Conservation (phyloP, 2,329 filamentous ascomycete species). For the Phialophora verrucosa region DNA sequence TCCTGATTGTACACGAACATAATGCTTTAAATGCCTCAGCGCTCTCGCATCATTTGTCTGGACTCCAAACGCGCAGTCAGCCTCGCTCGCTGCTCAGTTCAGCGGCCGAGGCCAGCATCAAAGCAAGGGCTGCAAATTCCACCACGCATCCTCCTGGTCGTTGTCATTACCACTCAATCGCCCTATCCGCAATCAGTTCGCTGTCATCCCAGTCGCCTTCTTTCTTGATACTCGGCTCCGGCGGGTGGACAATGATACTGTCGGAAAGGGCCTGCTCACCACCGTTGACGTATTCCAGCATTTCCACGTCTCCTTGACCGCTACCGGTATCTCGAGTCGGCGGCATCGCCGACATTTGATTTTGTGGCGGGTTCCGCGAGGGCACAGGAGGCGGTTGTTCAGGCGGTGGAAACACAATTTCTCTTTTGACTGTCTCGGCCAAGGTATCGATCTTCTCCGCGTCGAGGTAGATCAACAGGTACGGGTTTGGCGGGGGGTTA, state of each 20-base stretch:
- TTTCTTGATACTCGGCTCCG: slow-evolving; percentile 14
- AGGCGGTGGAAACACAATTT: slow-evolving; percentile 40
- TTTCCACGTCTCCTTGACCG: slow-evolving; percentile 28
- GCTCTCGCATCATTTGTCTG: background rate
- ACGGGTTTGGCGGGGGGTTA: slow-evolving; percentile 63
- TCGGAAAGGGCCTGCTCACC: slow-evolving; percentile 33
- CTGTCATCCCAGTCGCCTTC: slow-evolving; percentile 31
- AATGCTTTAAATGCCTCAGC: background rate
- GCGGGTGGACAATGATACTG: slow-evolving; percentile 14
- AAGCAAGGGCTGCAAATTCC: slow-evolving; percentile 28
- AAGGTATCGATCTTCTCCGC: slow-evolving; percentile 66
- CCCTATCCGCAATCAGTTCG: slow-evolving; percentile 32
- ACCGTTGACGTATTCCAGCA: slow-evolving; percentile 35
- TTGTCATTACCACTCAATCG: slow-evolving; percentile 31
- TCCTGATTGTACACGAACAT: background rate
- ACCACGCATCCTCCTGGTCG: slow-evolving; percentile 30
- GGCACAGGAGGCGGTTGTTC: slow-evolving; percentile 25
- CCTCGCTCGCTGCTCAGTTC: background rate
- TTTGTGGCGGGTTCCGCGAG: slow-evolving; percentile 21
- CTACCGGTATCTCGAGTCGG: slow-evolving; percentile 6
- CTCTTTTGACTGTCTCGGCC: slow-evolving; percentile 62
- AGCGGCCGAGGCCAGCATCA: slow-evolving; percentile 11
- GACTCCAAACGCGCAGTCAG: background rate
- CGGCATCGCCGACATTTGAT: slow-evolving; percentile 31
- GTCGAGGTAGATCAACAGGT: slow-evolving; percentile 74